Evolutionary conservation across 2,329 filamentous ascomycete genomes (phyloP), one percentile per base, ranked within the genome.

Genomic region (Shiraia sp.): DNA sequence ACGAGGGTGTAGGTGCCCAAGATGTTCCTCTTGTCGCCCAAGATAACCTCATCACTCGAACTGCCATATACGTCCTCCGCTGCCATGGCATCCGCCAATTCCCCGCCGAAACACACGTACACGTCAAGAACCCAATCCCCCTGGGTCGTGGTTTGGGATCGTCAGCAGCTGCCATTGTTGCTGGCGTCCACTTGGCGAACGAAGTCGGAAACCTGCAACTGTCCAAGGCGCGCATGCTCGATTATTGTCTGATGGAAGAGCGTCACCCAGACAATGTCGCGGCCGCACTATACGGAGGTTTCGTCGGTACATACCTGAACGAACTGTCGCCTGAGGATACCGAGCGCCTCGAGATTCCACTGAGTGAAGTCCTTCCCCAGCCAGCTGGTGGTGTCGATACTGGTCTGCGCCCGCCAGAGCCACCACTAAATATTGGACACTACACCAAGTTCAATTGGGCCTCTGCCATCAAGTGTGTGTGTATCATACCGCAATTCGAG

Each of bases 391-490:
- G 93, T 38, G 78, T 91, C 34, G 91, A 97, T 69, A 97, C 92
- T 1, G 92, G 93, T 28, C 79, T 87, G 59, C 84, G 78, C 56
- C 93, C 93, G 14, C 92, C 93, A 4, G 81, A 89, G 65, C 93
- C 93, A n/a, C 93, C 93, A 2, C 69, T 86, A 55, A 88, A 90
- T 61, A 97, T 99, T 59, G 93, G 92, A 34, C 91, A 96, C 70
- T 95, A 95, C 75, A 91, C 95, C 73, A 92, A 91, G 71, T 97
- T 96, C 71, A 83, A 84, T 29, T 97, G 92, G 92, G 87, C 90
- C 43, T 83, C 85, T 51, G 89, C 95, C 70, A 96, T 99, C 78
- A 97, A 96, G 77, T 92, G 91, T 49, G 86, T 99, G 53, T 90
- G 91, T 54, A 92, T 99, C 59, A 96, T 99, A 48, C 93, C 93